Conservation (phyloP, 805 yeast species). For the Starmerella apis region DNA sequence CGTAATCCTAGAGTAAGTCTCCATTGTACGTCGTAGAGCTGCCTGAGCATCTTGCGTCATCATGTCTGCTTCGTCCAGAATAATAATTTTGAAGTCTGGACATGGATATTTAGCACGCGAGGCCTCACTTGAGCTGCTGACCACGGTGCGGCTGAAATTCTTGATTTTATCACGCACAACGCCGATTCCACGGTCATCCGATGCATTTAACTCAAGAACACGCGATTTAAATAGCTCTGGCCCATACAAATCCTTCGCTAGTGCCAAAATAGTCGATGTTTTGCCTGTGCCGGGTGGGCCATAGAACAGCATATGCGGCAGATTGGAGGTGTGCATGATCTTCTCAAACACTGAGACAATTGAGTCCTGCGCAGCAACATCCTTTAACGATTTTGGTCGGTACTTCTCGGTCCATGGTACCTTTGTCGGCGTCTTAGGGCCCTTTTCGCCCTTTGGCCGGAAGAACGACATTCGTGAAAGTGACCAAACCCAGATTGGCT, state of each 20-base stretch:
- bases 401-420: slow-evolving; percentile 32
- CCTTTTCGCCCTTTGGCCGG: slow-evolving; percentile 17
- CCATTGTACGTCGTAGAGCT: slow-evolving; percentile 82
- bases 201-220: slow-evolving; percentile 91
- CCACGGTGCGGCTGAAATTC: slow-evolving; percentile 79
- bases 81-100: slow-evolving; percentile 90
- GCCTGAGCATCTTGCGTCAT: slow-evolving; percentile 92
- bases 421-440: slow-evolving; percentile 18
- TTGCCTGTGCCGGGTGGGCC: slow-evolving; percentile 96
- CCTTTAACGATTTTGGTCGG: slow-evolving; percentile 78
- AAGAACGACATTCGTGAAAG: slow-evolving; percentile 19
- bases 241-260: slow-evolving; percentile 83
- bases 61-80: slow-evolving; percentile 89
- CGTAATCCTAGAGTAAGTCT: slow-evolving; percentile 55
- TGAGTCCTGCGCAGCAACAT: slow-evolving; percentile 84
- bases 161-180: slow-evolving; percentile 97
- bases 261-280: slow-evolving; percentile 76
- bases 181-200: slow-evolving; percentile 95
- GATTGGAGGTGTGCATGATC: slow-evolving; percentile 65
- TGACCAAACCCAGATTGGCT: neutral
- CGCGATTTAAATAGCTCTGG: slow-evolving; percentile 74
- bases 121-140: slow-evolving; percentile 65
- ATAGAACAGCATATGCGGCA: slow-evolving; percentile 71
- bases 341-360: slow-evolving; percentile 74
- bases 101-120: slow-evolving; percentile 74